Evolutionary conservation across 192 early-diverging fungal species (phyloP), one percentile per base, ranked within the genome.

Genomic region (Funneliformis mosseae): DNA sequence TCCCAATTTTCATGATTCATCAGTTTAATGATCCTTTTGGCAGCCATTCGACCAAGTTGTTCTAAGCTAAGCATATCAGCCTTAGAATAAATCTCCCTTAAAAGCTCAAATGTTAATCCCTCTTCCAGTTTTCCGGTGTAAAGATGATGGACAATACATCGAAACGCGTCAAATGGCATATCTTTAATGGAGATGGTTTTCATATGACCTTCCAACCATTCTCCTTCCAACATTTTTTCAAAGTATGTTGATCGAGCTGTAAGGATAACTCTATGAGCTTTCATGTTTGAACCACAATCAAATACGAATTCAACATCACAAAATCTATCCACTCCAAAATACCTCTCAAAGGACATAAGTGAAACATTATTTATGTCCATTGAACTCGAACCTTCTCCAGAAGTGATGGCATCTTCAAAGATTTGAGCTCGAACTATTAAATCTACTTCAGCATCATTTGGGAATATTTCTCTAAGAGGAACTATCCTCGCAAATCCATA

Each of bases 301-400:
- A 79, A 79, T 61, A 21, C 69, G 33, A 79, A 79, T 61, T 42
- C n/a, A 28, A 79, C 43, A 69, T 79, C 77, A 69, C 77, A 69
- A 63, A 69, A 79, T 67, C n/a, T 38, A 28, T 43, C 33, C 33
- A 33, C 50, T 5, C 50, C 50, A 6, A 55, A 55, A 11, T 55
- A 55, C 21, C 50, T 55, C 21, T 55, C 50, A 55, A 55, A 55
- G 6, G 50, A 18, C 50, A 55, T 55, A 55, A 55, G 50, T 55
- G 50, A 21, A 21, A 55, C 21, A n/a, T 55, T 55, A 55, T 21
- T 55, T 28, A 64, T 64, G n/a, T 10, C 63, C 27, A 28, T 64
- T 64, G 63, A 64, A 64, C 50, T 55, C 21, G 50, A 16, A 21
- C 50, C 50, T 55, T 55, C 50, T 5, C 50, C 50, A 6, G 50